phyloP scores from a whole-genome alignment of 139 green algal species.

The Asterochloris sp. region DNA sequence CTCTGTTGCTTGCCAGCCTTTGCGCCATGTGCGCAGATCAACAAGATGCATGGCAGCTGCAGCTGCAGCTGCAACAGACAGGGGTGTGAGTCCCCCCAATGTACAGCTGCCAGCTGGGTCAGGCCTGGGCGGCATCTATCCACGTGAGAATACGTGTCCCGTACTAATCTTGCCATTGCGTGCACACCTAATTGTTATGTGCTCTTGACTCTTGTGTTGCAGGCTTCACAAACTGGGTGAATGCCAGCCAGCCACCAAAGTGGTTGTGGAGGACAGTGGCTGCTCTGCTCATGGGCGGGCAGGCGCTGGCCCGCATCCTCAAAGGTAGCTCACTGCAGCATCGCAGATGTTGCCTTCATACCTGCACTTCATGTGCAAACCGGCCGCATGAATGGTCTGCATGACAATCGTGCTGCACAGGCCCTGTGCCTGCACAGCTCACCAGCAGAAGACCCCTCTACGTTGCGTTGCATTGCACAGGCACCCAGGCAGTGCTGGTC shows the following conservation, averaged over 20 bases:
- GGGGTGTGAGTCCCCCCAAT: not conserved
- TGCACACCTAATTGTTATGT: not conserved
- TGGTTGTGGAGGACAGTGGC: constrained; percentile 75
- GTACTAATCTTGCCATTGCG: no score
- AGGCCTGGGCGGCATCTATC: not conserved
- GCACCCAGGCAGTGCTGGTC: not conserved
- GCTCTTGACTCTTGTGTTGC: not conserved
- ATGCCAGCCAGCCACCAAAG: constrained; percentile 54
- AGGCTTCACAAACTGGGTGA: constrained; percentile 18
- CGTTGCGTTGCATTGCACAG: not conserved
- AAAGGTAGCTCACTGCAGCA: constrained; percentile 40
- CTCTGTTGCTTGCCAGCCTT: no score
- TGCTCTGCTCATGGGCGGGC: constrained; percentile 72
- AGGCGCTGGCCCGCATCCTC: constrained; percentile 77
- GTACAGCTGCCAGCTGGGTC: not conserved
- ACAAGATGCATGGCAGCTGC: no score
- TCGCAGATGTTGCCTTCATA: no score
- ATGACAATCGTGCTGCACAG: not conserved
- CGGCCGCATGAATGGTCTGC: not conserved
- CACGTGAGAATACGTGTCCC: not conserved
- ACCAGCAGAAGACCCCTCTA: not conserved
- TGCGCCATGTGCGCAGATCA: no score
- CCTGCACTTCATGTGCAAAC: no score
- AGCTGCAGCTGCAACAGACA: not conserved
- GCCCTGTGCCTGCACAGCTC: not conserved